Percentiles rank a stretch among this genome's conserved stretches.
Evolutionary conservation across 2,329 filamentous ascomycete species (phyloP).

Genomic region (Penicillium rolfsii): DNA sequence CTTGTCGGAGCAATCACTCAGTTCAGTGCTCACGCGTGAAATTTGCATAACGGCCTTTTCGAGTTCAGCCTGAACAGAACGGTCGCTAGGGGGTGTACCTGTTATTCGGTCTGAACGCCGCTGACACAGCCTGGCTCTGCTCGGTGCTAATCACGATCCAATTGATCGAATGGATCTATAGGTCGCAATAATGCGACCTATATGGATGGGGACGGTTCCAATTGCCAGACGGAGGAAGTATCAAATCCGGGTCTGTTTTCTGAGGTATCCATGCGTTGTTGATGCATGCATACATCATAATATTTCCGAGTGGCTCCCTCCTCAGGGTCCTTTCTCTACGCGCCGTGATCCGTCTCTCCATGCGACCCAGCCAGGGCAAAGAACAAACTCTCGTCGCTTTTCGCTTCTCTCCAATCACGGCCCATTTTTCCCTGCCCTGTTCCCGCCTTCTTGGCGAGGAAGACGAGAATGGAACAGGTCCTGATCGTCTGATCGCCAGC

Average conservation of each 20-base stretch:
- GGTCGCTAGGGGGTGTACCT: background rate
- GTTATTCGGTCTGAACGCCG: background rate
- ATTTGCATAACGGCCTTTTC: background rate
- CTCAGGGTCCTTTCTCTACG: background rate
- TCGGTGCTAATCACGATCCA: background rate
- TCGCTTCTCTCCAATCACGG: background rate
- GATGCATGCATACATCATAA: constrained; percentile 6
- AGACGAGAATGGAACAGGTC: background rate
- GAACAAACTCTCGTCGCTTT: background rate
- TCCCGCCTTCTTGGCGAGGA: background rate
- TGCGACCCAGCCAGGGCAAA: background rate
- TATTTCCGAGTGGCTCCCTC: background rate
- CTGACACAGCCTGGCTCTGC: background rate
- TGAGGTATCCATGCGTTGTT: background rate
- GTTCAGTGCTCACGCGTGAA: background rate
- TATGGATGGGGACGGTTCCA: background rate
- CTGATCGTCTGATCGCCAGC: background rate
- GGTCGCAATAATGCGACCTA: background rate
- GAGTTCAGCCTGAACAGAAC: background rate
- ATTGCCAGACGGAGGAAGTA: too few relatives aligned
- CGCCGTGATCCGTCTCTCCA: background rate
- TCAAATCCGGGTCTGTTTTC: background rate
- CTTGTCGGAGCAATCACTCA: background rate
- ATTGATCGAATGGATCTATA: background rate
- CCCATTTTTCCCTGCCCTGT: background rate